A percentile compares a stretch with the other conserved stretches of the same genome.
These are phyloP conservation scores for Platanthera zijinensis DNA, from an alignment of 106 monocot species.

Conservation along the genomic window DNA sequence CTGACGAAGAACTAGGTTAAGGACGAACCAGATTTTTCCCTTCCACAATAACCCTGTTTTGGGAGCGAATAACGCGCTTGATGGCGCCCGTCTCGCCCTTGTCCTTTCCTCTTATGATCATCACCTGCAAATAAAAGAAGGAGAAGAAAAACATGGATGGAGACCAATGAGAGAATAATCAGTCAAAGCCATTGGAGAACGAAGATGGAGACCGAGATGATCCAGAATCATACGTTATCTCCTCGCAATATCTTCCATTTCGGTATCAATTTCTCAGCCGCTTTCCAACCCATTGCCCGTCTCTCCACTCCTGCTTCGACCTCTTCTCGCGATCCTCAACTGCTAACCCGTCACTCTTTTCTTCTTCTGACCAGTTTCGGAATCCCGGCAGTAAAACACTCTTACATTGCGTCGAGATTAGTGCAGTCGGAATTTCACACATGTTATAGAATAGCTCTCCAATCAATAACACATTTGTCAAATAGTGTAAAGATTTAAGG, in stretches of 20 bases:
- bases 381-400: no score
- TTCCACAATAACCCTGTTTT: constrained; percentile 93
- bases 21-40: constrained; percentile 74
- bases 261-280: constrained; percentile 18
- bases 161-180: not conserved
- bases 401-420: no score
- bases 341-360: not conserved
- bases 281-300: constrained; percentile 21
- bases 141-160: not conserved
- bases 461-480: no score
- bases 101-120: constrained; percentile 95
- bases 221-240: constrained; percentile 9
- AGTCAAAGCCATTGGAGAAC: not conserved
- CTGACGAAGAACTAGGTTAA: not conserved
- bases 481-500: no score
- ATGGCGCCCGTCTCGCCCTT: constrained; percentile 79
- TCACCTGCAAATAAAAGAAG: constrained; percentile 33
- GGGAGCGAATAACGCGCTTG: constrained; percentile 85
- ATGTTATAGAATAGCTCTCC: no score
- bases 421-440: no score
- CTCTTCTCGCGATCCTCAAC: not conserved
- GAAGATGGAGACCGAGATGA: not conserved
- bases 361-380: not conserved
- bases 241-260: constrained; percentile 28
- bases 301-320: not conserved